phyloP scores from a whole-genome alignment of 1,284 basidiomycete genomes.

The Flammula alnicola region DNA sequence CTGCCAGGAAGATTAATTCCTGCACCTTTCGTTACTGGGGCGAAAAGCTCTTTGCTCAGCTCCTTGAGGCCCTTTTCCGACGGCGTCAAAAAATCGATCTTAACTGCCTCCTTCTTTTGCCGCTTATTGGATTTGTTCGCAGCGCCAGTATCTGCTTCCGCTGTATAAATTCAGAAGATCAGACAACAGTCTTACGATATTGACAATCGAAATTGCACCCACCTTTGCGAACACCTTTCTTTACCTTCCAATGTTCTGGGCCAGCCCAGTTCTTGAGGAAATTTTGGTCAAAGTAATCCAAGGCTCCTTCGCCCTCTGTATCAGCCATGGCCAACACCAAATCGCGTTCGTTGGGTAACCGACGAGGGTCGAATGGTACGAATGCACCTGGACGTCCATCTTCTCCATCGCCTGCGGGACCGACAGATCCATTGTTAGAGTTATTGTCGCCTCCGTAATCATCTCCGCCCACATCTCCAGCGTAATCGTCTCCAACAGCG shows the following conservation, averaged over 20 bases:
- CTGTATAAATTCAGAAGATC: slow-evolving; percentile 31
- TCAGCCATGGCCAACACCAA: slow-evolving; percentile 86
- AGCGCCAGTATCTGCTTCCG: slow-evolving; percentile 53
- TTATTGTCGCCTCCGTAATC: slow-evolving; percentile 51
- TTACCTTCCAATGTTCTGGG: slow-evolving; percentile 97
- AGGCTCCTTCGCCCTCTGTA: slow-evolving; percentile 69
- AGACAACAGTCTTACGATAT: neutral
- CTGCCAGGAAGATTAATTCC: slow-evolving; percentile 72
- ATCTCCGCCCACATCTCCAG: slow-evolving; percentile 51
- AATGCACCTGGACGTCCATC: slow-evolving; percentile 48
- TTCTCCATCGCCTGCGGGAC: slow-evolving; percentile 44
- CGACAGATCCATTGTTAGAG: slow-evolving; percentile 45
- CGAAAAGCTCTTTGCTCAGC: slow-evolving; percentile 83
- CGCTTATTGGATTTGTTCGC: slow-evolving; percentile 55
- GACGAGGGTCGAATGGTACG: slow-evolving; percentile 81
- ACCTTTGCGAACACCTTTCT: slow-evolving; percentile 79
- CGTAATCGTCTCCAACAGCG: slow-evolving; percentile 59
- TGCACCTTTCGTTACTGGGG: slow-evolving; percentile 65
- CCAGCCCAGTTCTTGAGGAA: slow-evolving; percentile 97
- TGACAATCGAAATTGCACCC: slow-evolving; percentile 31
- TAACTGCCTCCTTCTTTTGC: slow-evolving; percentile 87
- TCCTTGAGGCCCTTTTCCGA: slow-evolving; percentile 68
- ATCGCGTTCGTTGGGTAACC: slow-evolving; percentile 73
- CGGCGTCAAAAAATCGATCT: slow-evolving; percentile 83
- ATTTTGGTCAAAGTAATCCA: slow-evolving; percentile 94